Evolutionary conservation across 2,329 filamentous ascomycete species (phyloP), one percentile per base, ranked within the genome.

Genomic region (Ascosphaera aggregata): DNA sequence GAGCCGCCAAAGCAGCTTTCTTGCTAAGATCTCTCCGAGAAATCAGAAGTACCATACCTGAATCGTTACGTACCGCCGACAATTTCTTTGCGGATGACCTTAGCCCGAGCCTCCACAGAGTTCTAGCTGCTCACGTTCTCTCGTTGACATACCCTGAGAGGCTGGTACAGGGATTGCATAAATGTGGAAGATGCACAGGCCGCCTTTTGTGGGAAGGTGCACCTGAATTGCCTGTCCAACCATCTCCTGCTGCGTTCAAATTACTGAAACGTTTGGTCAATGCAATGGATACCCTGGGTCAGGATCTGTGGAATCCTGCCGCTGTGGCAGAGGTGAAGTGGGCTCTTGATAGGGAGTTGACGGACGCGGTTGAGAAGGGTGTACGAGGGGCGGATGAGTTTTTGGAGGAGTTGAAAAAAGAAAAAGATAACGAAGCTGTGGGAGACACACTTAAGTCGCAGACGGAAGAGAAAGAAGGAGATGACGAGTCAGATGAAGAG

Each of bases 121-220:
- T 63, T 2, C 55, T 92, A 3, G 73, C 70, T 0, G 50, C 51
- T 2, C 58, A 66, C 19, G 65, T 78, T 1, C 44, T 47, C 9
- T 51, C 61, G 0, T 60, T 71, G 0, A 49, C 78, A 4, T 43
- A 48, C 3, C 43, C 54, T 16, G 58, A 52, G 39, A 43, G 24
- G 55, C 74, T 39, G 46, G 54, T 1, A 51, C 52, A n/a, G 50
- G 51, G 2, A 53, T 59, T 0, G 53, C 67, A 32, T 54, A 60
- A 1, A 27, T 27, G 7, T 7, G 59, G 40, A 58, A 50, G 19
- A 65, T 80, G 1, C 64, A 31, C 66, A 2, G 73, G 76, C 4
- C 66, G 73, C 39, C 65, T 69, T 0, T 61, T 94, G 0, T 94
- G 85, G 85, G 82, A 91, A 51, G 80, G 80, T 1, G 63, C 70